Base-by-base conservation (phyloP, 2,329 filamentous ascomycete species). In the Alternaria dauci region DNA sequence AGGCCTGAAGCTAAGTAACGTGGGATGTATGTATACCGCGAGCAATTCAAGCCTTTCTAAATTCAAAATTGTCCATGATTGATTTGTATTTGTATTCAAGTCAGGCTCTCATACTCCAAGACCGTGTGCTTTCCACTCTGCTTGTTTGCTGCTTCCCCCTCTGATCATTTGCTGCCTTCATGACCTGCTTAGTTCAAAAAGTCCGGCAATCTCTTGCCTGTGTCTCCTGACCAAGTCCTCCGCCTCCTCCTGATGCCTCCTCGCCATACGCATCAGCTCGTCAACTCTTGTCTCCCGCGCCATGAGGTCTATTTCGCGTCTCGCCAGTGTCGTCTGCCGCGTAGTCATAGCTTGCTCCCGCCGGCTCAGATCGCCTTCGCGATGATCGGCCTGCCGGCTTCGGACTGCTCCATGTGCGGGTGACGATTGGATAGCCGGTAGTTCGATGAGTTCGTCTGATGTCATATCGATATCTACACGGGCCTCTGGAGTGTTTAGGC, bases 201-300 rank as follows among this genome's bases (percentile, higher is more conserved):
- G 1, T 6, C 18, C 16, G 2, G 50, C 51, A 48, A 55, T 30
- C 26, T 61, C 58, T 12, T 42, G 18, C 9, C 32, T 36, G 9
- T 67, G 60, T 41, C 58, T 62, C 47, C 8, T 34, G 1, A 52
- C 1, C 54, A 63, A 30, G 1, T n/a, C 41, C n/a, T 59, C 43
- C 25, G 62, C 1, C 56, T 63, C 60, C 2, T 39, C n/a, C 30
- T 52, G 18, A 5, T 67, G 64, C 32, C 42, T 44, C 52, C 1
- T 48, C 39, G 56, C 14, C 8, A 5, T 6, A 3, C 12, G n/a
- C 39, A 60, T 43, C 12, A 30, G 26, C 16, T 51, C 41, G 6
- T 36, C 18, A 16, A 14, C 16, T 6, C 16, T 47, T 12, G 25
- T 30, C 56, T 52, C 46, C 12, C 46, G n/a, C 25, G 36, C n/a